Percentiles rank a stretch among this genome's conserved stretches.
These are phyloP conservation scores for Allomyces javanicus DNA, from an alignment of 192 early-diverging fungal species.

Conservation along the genomic window DNA sequence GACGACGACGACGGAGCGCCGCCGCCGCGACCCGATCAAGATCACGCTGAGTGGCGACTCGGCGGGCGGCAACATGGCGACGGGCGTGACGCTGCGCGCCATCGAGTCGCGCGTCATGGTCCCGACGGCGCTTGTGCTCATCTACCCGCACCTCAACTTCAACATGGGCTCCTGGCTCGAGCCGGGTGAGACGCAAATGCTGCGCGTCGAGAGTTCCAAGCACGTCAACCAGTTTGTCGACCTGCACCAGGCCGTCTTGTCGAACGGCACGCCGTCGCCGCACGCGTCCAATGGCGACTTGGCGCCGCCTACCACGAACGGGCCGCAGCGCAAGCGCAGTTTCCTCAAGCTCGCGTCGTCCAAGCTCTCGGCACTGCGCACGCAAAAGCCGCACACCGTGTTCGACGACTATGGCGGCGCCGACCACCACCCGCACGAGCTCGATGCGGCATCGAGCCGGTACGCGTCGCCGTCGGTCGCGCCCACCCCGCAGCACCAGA, in stretches of 20 bases:
- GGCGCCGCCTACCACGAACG: no score
- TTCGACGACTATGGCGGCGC: conserved; percentile 6
- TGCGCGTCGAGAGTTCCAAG: no score
- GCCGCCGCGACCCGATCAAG: conserved; percentile 28
- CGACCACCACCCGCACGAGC: conserved; percentile 52
- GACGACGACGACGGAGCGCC: not conserved
- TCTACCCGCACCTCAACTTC: conserved; percentile 81
- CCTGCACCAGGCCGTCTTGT: no score
- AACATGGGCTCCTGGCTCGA: conserved; percentile 68
- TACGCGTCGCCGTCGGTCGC: no score
- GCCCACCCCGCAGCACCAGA: conserved; percentile 9
- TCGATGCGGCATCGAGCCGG: conserved; percentile 11
- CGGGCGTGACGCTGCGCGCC: conserved; percentile 57
- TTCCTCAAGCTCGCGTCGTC: not conserved
- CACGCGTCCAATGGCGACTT: no score
- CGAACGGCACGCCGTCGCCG: no score
- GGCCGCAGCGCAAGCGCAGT: not conserved
- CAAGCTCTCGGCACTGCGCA: not conserved
- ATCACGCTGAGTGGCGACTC: conserved; percentile 75
- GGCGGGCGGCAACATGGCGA: conserved; percentile 79
- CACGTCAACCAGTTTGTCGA: no score
- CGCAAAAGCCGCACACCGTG: not conserved
- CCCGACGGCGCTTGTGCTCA: conserved; percentile 58
- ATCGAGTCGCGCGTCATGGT: conserved; percentile 34
- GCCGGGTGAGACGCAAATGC: no score